phyloP scores from a whole-genome alignment of 164 flowering plant species.

The Chloranthus sessilifolius region DNA sequence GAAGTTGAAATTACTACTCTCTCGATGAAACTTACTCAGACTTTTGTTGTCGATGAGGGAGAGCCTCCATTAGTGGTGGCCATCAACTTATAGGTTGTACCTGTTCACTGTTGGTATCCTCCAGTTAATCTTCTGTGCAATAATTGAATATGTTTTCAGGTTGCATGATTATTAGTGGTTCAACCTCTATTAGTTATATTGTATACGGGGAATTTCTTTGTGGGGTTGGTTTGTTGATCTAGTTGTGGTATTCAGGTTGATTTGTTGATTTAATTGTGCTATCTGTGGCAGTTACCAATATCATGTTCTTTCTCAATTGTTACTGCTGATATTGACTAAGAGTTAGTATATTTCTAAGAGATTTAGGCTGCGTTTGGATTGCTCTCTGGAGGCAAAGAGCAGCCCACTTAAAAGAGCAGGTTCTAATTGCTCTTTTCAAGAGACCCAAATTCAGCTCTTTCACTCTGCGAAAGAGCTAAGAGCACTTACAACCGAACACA shows the following conservation, averaged over 20 bases:
- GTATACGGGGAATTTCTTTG: not conserved
- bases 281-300: too few relatives aligned
- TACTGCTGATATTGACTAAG: not conserved
- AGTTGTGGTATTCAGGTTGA: too few relatives aligned
- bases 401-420: too few relatives aligned
- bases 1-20: conserved; percentile 29
- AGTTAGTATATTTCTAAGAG: not conserved
- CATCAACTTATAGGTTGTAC: conserved; percentile 35
- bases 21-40: conserved; percentile 39
- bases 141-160: not conserved
- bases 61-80: conserved; percentile 47
- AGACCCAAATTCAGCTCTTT: too few relatives aligned
- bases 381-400: too few relatives aligned
- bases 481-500: too few relatives aligned
- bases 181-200: not conserved
- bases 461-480: too few relatives aligned
- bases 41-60: conserved; percentile 68
- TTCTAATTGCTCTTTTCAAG: too few relatives aligned
- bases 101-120: not conserved
- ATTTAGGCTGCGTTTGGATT: too few relatives aligned
- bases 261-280: not conserved
- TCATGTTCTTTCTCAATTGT: not conserved
- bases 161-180: too few relatives aligned
- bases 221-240: not conserved
- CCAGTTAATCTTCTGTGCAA: not conserved